Evolutionary conservation across 2,329 filamentous ascomycete genomes (phyloP).

Genomic region (Nigrospora oryzae): DNA sequence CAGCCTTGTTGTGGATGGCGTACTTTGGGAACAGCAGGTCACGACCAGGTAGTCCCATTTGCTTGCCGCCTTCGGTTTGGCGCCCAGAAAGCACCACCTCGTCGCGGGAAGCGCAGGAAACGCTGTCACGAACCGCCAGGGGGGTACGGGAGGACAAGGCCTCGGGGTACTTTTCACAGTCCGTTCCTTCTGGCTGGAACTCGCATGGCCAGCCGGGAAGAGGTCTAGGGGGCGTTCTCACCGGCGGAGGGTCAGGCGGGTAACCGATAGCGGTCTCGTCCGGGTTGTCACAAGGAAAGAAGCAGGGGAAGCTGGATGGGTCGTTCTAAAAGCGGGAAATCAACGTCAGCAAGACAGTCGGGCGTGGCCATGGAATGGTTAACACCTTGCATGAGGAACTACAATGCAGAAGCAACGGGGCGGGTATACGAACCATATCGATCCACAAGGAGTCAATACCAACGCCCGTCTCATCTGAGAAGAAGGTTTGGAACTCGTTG

Average conservation of each 20-base stretch:
- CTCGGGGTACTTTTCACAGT: conserved; percentile 18
- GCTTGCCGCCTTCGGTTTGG: conserved; percentile 21
- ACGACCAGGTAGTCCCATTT: conserved; percentile 51
- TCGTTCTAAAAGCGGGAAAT: conserved; percentile 32
- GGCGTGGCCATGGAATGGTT: too few species aligned
- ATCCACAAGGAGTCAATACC: conserved; percentile 76
- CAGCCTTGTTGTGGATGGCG: conserved; percentile 54
- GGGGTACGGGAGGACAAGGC: too few species aligned
- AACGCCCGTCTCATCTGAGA: conserved; percentile 53
- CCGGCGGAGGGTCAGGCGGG: conserved; percentile 54
- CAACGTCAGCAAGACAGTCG: too few species aligned
- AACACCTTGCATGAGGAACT: too few species aligned
- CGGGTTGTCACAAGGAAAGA: conserved; percentile 44
- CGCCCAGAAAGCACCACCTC: too few species aligned
- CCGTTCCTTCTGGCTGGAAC: conserved; percentile 51
- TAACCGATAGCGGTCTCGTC: conserved; percentile 28
- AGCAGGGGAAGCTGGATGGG: conserved; percentile 35
- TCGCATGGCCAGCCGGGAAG: conserved; percentile 61
- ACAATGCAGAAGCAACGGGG: too few species aligned
- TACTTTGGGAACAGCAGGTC: conserved; percentile 59
- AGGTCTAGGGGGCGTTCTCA: conserved; percentile 53
- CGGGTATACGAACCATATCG: conserved; percentile 44
- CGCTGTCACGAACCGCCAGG: too few species aligned
- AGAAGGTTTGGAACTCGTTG: conserved; percentile 57
- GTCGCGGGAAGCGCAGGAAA: too few species aligned